Evolutionary conservation across 805 yeast species (phyloP).

Genomic region (Schwanniomyces vanrijiae): DNA sequence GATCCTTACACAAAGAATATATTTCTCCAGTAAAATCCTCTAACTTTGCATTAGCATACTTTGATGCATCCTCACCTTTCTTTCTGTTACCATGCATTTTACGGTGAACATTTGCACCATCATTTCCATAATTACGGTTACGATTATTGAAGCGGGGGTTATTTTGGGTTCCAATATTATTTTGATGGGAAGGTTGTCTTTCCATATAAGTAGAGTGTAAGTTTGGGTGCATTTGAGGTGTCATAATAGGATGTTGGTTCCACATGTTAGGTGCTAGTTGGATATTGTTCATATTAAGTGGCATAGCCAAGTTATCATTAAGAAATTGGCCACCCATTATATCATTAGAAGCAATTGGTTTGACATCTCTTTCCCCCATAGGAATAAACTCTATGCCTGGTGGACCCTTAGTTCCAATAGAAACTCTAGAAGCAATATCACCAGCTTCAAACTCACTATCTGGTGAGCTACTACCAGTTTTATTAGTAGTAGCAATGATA

Average conservation of each 20-base stretch:
- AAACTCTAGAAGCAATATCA: neutral
- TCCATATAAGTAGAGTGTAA: neutral
- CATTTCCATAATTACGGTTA: conserved; percentile 12
- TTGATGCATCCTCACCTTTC: conserved; percentile 68
- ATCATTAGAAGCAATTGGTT: neutral
- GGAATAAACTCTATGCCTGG: conserved; percentile 2
- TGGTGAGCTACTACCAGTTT: conserved; percentile 7
- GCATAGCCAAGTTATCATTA: conserved; percentile 2
- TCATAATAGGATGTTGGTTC: conserved; percentile 14
- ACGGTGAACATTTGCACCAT: conserved; percentile 42
- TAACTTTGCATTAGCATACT: conserved; percentile 64
- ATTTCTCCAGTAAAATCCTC: conserved; percentile 73
- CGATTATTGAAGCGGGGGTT: conserved; percentile 6
- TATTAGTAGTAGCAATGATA: conserved; percentile 2
- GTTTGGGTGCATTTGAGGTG: conserved; percentile 3
- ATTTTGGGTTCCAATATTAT: conserved; percentile 3
- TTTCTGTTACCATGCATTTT: conserved; percentile 37
- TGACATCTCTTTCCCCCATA: neutral
- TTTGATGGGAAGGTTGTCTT: neutral
- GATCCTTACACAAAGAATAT: conserved; percentile 85
- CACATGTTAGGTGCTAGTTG: conserved; percentile 13
- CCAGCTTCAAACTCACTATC: conserved; percentile 12
- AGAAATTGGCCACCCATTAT: conserved; percentile 2
- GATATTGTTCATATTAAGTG: conserved; percentile 2
- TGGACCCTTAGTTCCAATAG: conserved; percentile 1